phyloP scores from a whole-genome alignment of 23 red algal genomes.

The Gracilaria domingensis region DNA sequence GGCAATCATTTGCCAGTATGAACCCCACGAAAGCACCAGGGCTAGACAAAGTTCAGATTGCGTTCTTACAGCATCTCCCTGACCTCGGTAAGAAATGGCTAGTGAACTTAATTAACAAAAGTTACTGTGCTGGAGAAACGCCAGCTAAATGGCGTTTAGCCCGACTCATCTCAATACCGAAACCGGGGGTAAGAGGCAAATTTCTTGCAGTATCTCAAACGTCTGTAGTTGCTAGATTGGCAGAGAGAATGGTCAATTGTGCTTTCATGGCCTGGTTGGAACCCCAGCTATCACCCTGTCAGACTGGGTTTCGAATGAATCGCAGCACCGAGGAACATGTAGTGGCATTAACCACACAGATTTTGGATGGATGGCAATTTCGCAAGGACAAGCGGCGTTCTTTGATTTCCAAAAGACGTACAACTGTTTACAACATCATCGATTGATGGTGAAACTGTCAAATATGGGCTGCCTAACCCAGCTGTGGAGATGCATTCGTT shows the following conservation, averaged over 20 bases:
- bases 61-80: neutral
- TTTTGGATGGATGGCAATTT: neutral
- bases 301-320: neutral
- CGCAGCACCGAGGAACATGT: neutral
- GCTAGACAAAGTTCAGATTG: neutral
- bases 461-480: neutral
- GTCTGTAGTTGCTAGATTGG: neutral
- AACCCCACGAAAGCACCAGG: neutral
- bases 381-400: neutral
- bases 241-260: neutral
- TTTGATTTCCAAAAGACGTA: neutral
- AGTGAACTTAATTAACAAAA: neutral
- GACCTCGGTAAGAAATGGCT: neutral
- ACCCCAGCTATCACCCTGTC: neutral
- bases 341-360: neutral
- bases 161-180: neutral
- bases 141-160: neutral
- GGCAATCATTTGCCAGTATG: neutral
- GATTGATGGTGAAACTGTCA: neutral
- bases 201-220: neutral
- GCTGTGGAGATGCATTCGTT: neutral
- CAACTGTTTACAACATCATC: neutral
- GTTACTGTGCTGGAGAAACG: neutral
- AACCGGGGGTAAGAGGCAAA: neutral
- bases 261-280: slow-evolving; percentile 6